A percentile compares a stretch with the other conserved stretches of the same genome.
Conservation (phyloP, 2,329 filamentous ascomycete genomes). For the Gaeumannomyces tritici region DNA sequence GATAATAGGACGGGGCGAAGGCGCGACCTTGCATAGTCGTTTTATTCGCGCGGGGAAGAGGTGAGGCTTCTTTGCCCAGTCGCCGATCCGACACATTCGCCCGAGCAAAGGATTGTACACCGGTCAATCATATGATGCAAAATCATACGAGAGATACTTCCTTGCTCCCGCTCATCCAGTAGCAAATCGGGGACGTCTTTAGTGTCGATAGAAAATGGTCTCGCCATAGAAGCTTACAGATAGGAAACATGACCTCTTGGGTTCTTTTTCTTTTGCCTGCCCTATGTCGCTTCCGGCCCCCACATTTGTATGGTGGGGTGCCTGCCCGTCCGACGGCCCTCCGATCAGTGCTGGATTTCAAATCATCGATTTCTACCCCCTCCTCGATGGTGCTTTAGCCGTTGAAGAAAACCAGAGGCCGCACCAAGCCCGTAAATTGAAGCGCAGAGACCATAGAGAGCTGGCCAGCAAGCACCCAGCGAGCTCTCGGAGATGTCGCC, state of each 20-base stretch:
- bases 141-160: neutral
- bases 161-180: no score
- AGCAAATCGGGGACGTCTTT: neutral
- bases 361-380: neutral
- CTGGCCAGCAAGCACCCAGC: neutral
- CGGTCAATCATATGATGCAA: neutral
- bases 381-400: neutral
- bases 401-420: neutral
- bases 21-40: neutral
- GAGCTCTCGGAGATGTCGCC: constrained; percentile 56
- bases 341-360: neutral
- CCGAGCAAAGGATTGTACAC: no score
- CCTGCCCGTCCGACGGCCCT: no score
- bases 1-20: neutral
- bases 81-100: neutral
- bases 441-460: neutral
- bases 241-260: neutral
- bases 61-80: no score
- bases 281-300: neutral
- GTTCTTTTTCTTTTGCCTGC: neutral
- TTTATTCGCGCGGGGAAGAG: neutral
- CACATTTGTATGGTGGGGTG: neutral
- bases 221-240: neutral
- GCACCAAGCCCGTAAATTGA: neutral
- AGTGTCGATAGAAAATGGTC: neutral